These are phyloP conservation scores for Oenanthe javanica DNA, from an alignment of 140 eudicot genomes.

Conservation along the genomic window DNA sequence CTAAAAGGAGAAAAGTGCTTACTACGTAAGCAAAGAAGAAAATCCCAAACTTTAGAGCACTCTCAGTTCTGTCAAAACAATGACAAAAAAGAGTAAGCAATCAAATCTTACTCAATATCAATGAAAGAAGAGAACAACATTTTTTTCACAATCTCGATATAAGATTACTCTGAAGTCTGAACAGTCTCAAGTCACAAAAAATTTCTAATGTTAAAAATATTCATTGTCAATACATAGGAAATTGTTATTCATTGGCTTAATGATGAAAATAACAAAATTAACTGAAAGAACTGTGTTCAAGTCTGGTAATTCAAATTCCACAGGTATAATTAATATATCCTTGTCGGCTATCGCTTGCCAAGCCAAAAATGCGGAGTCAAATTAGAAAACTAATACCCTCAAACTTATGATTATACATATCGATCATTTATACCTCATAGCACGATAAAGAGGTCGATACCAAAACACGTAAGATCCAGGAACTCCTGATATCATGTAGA, in stretches of 20 bases:
- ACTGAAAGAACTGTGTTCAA: no score
- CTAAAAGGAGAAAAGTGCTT: conserved; percentile 13
- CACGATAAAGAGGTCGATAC: conserved; percentile 96
- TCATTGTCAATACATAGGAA: not conserved
- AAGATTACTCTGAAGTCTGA: not conserved
- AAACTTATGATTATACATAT: not conserved
- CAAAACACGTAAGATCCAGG: conserved; percentile 82
- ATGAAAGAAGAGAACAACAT: not conserved
- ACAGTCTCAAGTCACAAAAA: not conserved
- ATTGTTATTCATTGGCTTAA: not conserved
- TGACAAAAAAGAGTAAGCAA: no score
- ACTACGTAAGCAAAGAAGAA: conserved; percentile 67
- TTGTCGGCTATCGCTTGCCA: not conserved
- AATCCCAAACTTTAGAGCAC: conserved; percentile 74
- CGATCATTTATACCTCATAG: conserved; percentile 60
- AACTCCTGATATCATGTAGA: conserved; percentile 70
- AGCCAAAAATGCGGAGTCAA: not conserved
- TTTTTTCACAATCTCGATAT: not conserved
- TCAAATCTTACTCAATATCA: not conserved
- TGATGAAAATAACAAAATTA: not conserved
- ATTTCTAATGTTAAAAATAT: not conserved
- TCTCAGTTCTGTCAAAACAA: conserved; percentile 55
- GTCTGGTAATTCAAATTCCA: not conserved
- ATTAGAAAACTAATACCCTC: not conserved
- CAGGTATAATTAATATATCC: not conserved